These are phyloP conservation scores for Sclerotinia trifoliorum DNA, from an alignment of 2,329 filamentous ascomycete genomes.

Conservation along the genomic window DNA sequence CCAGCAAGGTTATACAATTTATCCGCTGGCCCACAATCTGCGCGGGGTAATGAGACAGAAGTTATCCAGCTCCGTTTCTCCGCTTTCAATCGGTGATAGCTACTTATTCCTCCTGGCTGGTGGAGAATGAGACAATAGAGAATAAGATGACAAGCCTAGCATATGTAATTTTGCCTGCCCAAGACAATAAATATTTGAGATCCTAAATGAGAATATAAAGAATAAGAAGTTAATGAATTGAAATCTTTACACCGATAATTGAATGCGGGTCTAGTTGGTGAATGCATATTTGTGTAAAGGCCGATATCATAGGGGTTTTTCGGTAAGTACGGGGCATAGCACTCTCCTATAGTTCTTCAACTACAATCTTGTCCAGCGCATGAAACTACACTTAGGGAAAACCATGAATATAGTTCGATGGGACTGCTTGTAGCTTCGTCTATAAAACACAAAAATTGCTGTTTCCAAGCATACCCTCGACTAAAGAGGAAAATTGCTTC, in stretches of 20 bases:
- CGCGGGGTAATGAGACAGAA: conserved; percentile 4
- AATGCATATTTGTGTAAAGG: no score
- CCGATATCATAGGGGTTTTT: no score
- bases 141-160: no score
- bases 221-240: not conserved
- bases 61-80: not conserved
- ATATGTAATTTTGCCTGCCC: no score
- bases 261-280: not conserved
- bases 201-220: not conserved
- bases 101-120: not conserved
- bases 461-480: no score
- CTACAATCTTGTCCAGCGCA: no score
- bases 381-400: not conserved
- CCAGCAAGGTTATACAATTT: conserved; percentile 1
- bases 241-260: not conserved
- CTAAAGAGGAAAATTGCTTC: conserved; percentile 45
- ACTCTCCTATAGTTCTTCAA: no score
- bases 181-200: not conserved
- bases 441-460: no score
- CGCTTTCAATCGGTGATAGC: not conserved
- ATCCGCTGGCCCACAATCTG: not conserved
- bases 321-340: no score
- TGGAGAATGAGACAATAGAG: no score
- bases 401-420: not conserved
- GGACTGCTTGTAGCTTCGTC: no score